A percentile compares a stretch with the other conserved stretches of the same genome.
These are phyloP conservation scores for Alnus rubra DNA, from an alignment of 306 rosid genomes.

Conservation along the genomic window DNA sequence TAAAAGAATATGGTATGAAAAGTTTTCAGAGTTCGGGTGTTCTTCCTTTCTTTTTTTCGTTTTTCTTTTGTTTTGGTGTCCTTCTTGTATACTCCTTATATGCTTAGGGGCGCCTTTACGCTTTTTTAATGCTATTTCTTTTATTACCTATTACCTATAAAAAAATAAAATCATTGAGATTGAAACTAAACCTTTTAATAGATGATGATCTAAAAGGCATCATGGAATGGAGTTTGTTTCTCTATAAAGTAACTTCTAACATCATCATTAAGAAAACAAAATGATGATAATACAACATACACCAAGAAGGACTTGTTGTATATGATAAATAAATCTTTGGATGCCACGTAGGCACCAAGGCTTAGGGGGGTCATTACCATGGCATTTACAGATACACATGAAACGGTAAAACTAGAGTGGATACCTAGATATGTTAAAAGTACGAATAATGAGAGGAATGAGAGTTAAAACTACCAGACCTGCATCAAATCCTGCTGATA, in stretches of 20 bases:
- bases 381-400: not conserved
- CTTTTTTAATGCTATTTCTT: no score
- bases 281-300: not conserved
- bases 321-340: not conserved
- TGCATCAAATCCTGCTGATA: conserved; percentile 99
- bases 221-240: not conserved
- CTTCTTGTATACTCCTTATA: no score
- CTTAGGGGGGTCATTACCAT: not conserved
- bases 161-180: no score
- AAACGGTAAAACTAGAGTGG: not conserved
- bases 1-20: no score
- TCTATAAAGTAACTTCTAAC: not conserved
- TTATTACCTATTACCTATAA: no score
- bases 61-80: no score
- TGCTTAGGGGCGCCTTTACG: no score
- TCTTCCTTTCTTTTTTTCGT: no score
- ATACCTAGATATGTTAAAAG: not conserved
- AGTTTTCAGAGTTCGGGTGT: no score
- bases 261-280: not conserved
- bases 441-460: not conserved
- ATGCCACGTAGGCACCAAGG: not conserved
- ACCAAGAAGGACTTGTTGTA: not conserved
- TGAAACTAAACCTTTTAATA: not conserved
- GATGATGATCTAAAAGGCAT: not conserved
- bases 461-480: conserved; percentile 41